Percentiles rank a stretch among this genome's conserved stretches.
These are phyloP conservation scores for Phytophthora pseudosyringae DNA, from an alignment of 352 stramenopile genomes.

Conservation along the genomic window DNA sequence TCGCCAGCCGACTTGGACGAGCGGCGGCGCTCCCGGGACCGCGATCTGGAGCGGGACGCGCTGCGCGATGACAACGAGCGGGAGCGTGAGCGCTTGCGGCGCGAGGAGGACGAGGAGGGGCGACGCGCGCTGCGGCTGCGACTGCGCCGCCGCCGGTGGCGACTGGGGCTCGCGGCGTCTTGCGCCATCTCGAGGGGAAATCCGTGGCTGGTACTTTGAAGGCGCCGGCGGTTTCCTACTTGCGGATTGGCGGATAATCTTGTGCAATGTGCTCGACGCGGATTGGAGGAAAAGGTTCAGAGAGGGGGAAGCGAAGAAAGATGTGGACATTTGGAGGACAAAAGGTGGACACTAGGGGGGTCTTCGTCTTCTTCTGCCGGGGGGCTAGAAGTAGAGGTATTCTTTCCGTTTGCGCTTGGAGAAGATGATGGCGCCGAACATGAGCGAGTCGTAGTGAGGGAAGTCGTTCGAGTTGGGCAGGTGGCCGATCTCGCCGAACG, in stretches of 20 bases:
- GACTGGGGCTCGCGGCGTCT: slow-evolving; percentile 35
- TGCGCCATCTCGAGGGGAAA: slow-evolving; percentile 26
- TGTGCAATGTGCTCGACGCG: neutral
- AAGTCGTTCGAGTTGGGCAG: slow-evolving; percentile 81
- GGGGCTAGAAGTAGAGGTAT: slow-evolving; percentile 66
- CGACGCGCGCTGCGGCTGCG: slow-evolving; percentile 31
- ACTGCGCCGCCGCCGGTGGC: slow-evolving; percentile 41
- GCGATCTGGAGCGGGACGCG: slow-evolving; percentile 47
- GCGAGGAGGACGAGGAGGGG: slow-evolving; percentile 38
- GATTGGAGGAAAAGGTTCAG: slow-evolving; percentile 23
- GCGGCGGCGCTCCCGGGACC: slow-evolving; percentile 39
- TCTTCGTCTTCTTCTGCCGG: neutral
- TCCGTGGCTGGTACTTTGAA: slow-evolving; percentile 31
- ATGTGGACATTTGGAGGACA: slow-evolving; percentile 25
- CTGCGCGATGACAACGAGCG: slow-evolving; percentile 37
- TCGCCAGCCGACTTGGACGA: slow-evolving; percentile 30
- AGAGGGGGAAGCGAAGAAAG: neutral
- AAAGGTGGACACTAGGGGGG: slow-evolving; percentile 20
- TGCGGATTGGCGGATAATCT: slow-evolving; percentile 31
- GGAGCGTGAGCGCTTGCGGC: slow-evolving; percentile 35
- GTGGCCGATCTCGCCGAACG: slow-evolving; percentile 88
- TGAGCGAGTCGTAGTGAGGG: slow-evolving; percentile 90
- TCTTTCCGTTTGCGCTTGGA: slow-evolving; percentile 85
- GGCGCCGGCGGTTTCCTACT: slow-evolving; percentile 18
- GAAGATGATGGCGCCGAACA: slow-evolving; percentile 90